Percentiles rank a stretch among this genome's conserved stretches.
phyloP scores from a whole-genome alignment of 495 filamentous ascomycete genomes.

The Lindgomyces ingoldianus region DNA sequence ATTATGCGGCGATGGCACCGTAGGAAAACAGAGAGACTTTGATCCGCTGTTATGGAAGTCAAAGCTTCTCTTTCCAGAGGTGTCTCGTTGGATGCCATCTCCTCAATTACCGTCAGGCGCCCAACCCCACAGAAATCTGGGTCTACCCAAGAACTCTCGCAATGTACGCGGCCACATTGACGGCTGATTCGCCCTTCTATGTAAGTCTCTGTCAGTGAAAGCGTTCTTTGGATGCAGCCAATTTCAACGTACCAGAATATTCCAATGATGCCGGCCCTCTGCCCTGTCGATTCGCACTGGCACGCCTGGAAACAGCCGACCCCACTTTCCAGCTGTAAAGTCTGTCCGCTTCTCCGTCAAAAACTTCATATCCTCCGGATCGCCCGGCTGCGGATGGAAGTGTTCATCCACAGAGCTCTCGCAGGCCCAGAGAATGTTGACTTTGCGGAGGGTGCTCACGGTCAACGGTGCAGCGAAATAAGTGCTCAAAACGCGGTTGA shows the following conservation, averaged over 20 bases:
- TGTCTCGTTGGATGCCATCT: too few species aligned
- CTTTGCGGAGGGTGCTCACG: background rate
- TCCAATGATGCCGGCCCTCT: background rate
- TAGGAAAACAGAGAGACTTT: too few species aligned
- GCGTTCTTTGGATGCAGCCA: too few species aligned
- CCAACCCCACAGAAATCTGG: too few species aligned
- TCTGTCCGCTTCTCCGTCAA: background rate
- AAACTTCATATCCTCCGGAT: background rate
- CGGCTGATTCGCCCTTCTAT: too few species aligned
- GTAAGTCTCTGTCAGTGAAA: too few species aligned
- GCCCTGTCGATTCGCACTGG: background rate
- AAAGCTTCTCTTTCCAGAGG: too few species aligned
- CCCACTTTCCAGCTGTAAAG: background rate
- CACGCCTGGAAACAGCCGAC: background rate
- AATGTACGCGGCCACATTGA: too few species aligned
- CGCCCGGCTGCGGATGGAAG: background rate
- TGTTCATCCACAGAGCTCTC: background rate
- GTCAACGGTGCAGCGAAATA: background rate
- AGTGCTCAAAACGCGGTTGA: slow-evolving; percentile 56
- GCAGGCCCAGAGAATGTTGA: background rate
- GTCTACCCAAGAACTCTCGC: too few species aligned
- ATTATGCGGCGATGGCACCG: too few species aligned
- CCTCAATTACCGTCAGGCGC: too few species aligned
- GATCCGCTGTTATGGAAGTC: too few species aligned
- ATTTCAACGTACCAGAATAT: background rate